phyloP scores from a whole-genome alignment of 257 asterid genomes.

The Solanum paucissectum region DNA sequence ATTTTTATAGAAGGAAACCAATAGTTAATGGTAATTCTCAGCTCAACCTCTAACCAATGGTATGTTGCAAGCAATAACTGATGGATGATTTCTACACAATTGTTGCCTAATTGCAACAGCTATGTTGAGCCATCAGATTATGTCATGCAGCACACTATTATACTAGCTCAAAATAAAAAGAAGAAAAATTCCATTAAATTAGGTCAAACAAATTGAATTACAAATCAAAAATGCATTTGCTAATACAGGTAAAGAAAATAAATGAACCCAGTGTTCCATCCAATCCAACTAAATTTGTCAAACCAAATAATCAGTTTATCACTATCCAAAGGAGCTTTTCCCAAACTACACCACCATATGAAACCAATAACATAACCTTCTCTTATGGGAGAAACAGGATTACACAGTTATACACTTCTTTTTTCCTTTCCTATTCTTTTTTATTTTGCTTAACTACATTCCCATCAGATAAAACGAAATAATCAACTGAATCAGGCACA shows the following conservation, averaged over 20 bases:
- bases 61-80: not conserved
- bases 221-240: not conserved
- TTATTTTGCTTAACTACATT: not conserved
- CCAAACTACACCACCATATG: not conserved
- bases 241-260: not conserved
- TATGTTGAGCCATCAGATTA: not conserved
- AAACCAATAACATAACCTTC: not conserved
- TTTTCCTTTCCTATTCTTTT: not conserved
- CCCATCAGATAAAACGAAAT: not conserved
- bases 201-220: not conserved
- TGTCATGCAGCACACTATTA: not conserved
- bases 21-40: not conserved
- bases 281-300: not conserved
- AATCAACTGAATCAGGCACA: not conserved
- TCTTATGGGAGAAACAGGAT: not conserved
- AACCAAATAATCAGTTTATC: not conserved
- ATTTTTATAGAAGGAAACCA: not conserved
- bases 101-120: not conserved
- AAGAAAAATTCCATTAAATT: not conserved
- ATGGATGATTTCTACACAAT: not conserved
- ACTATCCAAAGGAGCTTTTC: not conserved
- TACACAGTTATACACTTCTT: not conserved
- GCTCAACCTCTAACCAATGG: not conserved
- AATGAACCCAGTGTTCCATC: not conserved
- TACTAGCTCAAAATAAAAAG: not conserved